These are phyloP conservation scores for Kodamaea neixiangensis DNA, from an alignment of 805 yeast genomes.

Conservation along the genomic window DNA sequence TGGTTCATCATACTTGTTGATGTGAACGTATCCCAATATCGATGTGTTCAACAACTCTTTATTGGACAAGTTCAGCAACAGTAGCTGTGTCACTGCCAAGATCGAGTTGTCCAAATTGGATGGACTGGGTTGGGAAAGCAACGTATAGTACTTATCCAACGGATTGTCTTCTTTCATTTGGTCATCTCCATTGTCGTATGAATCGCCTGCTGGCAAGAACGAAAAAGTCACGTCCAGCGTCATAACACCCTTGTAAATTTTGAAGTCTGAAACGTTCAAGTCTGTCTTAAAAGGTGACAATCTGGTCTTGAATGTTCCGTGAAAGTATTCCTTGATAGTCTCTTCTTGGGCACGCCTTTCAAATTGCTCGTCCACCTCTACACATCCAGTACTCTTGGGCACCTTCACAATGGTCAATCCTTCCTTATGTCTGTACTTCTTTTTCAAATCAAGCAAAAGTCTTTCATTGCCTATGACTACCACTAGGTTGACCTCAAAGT, in stretches of 20 bases:
- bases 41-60: slow-evolving; percentile 56
- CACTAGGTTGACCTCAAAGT: slow-evolving; percentile 59
- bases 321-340: slow-evolving; percentile 83
- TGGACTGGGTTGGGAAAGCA: slow-evolving; percentile 46
- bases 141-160: slow-evolving; percentile 35
- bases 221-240: slow-evolving; percentile 38
- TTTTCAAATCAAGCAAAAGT: slow-evolving; percentile 60
- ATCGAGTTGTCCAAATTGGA: slow-evolving; percentile 72
- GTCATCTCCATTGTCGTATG: slow-evolving; percentile 32
- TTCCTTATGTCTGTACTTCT: slow-evolving; percentile 43
- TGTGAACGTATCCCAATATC: slow-evolving; percentile 78
- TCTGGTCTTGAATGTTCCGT: slow-evolving; percentile 67
- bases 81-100: slow-evolving; percentile 55
- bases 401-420: slow-evolving; percentile 52
- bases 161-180: slow-evolving; percentile 27
- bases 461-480: slow-evolving; percentile 80
- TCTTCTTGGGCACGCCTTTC: slow-evolving; percentile 72
- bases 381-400: slow-evolving; percentile 74
- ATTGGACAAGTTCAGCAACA: slow-evolving; percentile 41
- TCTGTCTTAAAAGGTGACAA: slow-evolving; percentile 87
- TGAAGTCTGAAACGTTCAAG: slow-evolving; percentile 60
- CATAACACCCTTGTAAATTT: slow-evolving; percentile 61
- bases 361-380: slow-evolving; percentile 69
- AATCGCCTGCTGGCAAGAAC: slow-evolving; percentile 46
- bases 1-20: slow-evolving; percentile 71